These are phyloP conservation scores for Mycena crocata DNA, from an alignment of 768 basidiomycete species.

Conservation along the genomic window DNA sequence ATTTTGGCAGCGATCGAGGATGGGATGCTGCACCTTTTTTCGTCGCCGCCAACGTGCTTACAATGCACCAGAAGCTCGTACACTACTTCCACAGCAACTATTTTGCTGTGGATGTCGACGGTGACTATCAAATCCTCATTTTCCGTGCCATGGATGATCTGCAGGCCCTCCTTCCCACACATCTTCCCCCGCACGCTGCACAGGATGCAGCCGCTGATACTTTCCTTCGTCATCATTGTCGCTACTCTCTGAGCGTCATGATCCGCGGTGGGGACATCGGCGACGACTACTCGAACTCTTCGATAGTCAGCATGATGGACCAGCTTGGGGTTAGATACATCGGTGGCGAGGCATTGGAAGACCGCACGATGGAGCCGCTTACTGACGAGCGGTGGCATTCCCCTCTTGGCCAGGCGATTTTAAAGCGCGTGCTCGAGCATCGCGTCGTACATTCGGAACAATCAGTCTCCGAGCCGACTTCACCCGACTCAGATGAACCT, in stretches of 20 bases:
- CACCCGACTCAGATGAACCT: too few relatives aligned
- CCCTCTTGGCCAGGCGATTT: not conserved
- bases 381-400: not conserved
- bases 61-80: not conserved
- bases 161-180: not conserved
- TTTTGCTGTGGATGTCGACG: conserved; percentile 10
- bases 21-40: not conserved
- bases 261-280: conserved; percentile 6
- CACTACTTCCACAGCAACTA: conserved; percentile 9
- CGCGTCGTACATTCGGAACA: too few relatives aligned
- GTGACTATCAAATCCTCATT: not conserved
- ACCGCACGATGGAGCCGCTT: not conserved
- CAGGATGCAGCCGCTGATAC: not conserved
- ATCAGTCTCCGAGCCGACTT: too few relatives aligned
- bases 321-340: not conserved
- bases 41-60: not conserved
- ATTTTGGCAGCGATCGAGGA: not conserved
- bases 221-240: conserved; percentile 15
- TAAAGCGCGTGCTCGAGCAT: too few relatives aligned
- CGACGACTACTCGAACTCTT: not conserved
- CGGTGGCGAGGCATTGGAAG: not conserved
- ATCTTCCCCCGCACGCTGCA: not conserved
- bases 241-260: not conserved
- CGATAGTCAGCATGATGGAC: not conserved
- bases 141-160: not conserved